Conservation (phyloP, 768 basidiomycete genomes). For the Pholiota molesta region DNA sequence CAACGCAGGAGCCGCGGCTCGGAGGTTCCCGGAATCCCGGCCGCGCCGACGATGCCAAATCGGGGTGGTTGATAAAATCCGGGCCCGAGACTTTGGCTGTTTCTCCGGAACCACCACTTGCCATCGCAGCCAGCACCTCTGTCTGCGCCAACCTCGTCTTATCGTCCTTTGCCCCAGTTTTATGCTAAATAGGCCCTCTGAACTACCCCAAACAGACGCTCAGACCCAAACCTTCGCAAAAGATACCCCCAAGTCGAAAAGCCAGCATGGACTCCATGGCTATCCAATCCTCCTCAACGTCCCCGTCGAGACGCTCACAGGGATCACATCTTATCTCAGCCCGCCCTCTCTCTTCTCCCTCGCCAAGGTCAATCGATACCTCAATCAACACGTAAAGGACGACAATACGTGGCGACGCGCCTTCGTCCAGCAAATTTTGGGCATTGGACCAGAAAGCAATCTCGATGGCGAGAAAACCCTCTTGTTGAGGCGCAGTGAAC, state of each 20-base stretch:
- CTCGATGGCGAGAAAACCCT: conserved; percentile 49
- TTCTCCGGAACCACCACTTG: conserved; percentile 21
- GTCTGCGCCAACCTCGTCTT: conserved; percentile 22
- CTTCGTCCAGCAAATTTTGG: conserved; percentile 68
- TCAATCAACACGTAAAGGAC: conserved; percentile 69
- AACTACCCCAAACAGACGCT: conserved; percentile 41
- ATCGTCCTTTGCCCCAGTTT: conserved; percentile 40
- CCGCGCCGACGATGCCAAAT: conserved; percentile 1
- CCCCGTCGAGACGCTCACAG: conserved; percentile 74
- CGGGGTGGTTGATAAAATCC: background rate
- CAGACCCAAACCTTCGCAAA: conserved; percentile 33
- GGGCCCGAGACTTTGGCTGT: conserved; percentile 8
- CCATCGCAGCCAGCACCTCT: conserved; percentile 28
- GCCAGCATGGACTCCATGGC: conserved; percentile 54
- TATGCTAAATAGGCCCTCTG: conserved; percentile 67
- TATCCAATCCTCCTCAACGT: conserved; percentile 49
- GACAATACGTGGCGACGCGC: conserved; percentile 84
- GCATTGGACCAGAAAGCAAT: conserved; percentile 65
- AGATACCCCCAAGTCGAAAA: conserved; percentile 27
- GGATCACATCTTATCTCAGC: conserved; percentile 73
- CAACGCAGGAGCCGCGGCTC: too few relatives aligned
- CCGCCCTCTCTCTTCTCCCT: conserved; percentile 65
- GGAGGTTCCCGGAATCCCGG: too few relatives aligned
- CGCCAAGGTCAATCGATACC: conserved; percentile 48
- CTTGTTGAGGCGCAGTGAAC: conserved; percentile 56